phyloP scores from a whole-genome alignment of 176 grass and related monocot genomes.

The Zoysia pacifica region DNA sequence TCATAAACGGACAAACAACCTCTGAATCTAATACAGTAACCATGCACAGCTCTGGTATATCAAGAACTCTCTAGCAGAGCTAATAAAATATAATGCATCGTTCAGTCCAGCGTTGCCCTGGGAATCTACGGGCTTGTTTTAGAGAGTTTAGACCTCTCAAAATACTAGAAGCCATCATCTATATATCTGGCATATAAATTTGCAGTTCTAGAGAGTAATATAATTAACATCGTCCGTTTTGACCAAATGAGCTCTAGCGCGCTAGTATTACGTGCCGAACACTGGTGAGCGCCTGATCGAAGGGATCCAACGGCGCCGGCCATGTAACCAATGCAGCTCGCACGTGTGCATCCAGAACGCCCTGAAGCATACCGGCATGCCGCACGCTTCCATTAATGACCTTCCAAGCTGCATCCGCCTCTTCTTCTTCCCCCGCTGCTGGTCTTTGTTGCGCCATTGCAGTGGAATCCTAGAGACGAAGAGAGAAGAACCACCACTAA shows the following conservation, averaged over 20 bases:
- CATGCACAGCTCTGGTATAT: neutral
- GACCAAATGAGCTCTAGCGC: neutral
- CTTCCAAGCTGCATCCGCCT: neutral
- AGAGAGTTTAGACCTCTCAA: neutral
- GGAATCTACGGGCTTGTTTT: neutral
- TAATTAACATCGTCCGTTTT: neutral
- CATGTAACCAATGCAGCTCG: neutral
- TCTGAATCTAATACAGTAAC: neutral
- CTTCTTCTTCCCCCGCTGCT: neutral
- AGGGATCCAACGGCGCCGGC: neutral
- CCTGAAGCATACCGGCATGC: neutral
- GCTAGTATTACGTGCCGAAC: neutral
- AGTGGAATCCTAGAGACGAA: conserved; percentile 32
- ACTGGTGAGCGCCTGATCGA: neutral
- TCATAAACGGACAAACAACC: neutral
- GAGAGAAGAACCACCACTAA: neutral
- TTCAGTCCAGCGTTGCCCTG: neutral
- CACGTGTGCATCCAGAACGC: neutral
- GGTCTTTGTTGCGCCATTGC: neutral
- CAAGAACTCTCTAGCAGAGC: neutral
- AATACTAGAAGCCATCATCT: neutral
- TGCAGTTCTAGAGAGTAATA: neutral
- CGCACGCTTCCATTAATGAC: conserved; percentile 8
- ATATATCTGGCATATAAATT: neutral
- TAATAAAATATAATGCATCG: conserved; percentile 17